Evolutionary conservation across 345 rosid genomes (phyloP).

Genomic region (Iberis pinnata): DNA sequence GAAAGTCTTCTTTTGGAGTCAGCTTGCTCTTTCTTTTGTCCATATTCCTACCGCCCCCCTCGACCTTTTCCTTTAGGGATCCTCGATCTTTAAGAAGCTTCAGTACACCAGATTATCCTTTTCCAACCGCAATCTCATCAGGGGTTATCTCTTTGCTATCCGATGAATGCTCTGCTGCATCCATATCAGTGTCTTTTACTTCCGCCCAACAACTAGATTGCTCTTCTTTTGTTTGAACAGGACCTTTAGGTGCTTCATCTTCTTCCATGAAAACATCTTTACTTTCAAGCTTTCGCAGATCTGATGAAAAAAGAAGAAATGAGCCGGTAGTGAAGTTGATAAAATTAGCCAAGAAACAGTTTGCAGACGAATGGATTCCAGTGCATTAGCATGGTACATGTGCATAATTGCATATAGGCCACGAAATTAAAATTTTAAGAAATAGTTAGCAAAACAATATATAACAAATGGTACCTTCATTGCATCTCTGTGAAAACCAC

Average conservation of each 20-base stretch:
- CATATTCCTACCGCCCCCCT: constrained; percentile 99
- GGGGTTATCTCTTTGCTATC: constrained; percentile 57
- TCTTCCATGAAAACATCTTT: constrained; percentile 93
- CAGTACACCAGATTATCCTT: constrained; percentile 82
- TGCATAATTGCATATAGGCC: no score
- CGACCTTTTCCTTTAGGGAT: constrained; percentile 74
- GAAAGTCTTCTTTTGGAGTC: constrained; percentile 91
- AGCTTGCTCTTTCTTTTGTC: constrained; percentile 99
- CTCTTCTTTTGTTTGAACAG: constrained; percentile 48
- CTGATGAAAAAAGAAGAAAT: no score
- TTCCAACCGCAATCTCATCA: constrained; percentile 84
- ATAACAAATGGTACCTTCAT: constrained; percentile 48
- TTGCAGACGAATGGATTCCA: no score
- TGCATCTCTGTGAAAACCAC: constrained; percentile 83
- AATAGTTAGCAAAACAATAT: no score
- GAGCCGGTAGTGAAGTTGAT: no score
- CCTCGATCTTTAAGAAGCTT: constrained; percentile 86
- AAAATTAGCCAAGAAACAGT: no score
- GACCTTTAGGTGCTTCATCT: constrained; percentile 58
- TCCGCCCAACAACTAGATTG: constrained; percentile 59
- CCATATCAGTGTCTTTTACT: constrained; percentile 42
- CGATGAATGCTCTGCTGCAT: constrained; percentile 39
- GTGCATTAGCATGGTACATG: no score
- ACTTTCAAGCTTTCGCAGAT: constrained; percentile 46
- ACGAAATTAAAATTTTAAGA: no score